Base-by-base conservation (phyloP, 2,329 filamentous ascomycete species). In the Hymenoscyphus fraxineus region DNA sequence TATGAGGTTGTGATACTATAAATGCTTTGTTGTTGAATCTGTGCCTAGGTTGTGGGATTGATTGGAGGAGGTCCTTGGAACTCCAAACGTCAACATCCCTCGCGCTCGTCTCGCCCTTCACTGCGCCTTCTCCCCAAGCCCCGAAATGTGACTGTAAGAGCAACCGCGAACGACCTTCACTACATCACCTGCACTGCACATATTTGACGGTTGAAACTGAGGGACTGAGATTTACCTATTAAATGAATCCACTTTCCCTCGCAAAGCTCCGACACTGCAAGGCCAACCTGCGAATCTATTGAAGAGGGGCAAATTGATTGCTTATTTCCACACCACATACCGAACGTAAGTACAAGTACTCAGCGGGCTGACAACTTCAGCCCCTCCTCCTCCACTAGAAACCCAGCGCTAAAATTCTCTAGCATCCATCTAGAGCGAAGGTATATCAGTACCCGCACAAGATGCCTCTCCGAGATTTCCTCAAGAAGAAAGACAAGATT, bases 401-500 rank as follows among this genome's bases (percentile, higher is more conserved):
- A 27, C 19, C 47, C 47, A 54, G 47, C 19, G 19, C 47, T 54
- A 54, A 54, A 22, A 54, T 27, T 54, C 22, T 19, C 47, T 22
- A 55, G 15, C 38, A 60, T 39, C 12, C 27, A 61, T 19, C 40
- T 31, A 47, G 15, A 31, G 6, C 44, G 16, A 41, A 61, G 22
- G 12, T 32, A 32, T 15, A 27, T 27, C 27, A 27, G 27, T 27
- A 61, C 39, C n/a, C 5, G 38, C 35, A 62, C 63, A 81, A 74
- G 69, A 88, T 88, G 83, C 80, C 84, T 66, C 77, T 89, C 66
- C 82, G 81, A 73, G 82, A 87, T 70, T 75, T 89, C 35, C 77
- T 90, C 64, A 87, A 84, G 75, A 88, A 87, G 78, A 87, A 86
- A 72, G 83, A 86, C 47, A 84, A 80, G 71, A 76, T 82, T 60